Conservation (phyloP, 805 yeast species). For the Candida endomychidarum region DNA sequence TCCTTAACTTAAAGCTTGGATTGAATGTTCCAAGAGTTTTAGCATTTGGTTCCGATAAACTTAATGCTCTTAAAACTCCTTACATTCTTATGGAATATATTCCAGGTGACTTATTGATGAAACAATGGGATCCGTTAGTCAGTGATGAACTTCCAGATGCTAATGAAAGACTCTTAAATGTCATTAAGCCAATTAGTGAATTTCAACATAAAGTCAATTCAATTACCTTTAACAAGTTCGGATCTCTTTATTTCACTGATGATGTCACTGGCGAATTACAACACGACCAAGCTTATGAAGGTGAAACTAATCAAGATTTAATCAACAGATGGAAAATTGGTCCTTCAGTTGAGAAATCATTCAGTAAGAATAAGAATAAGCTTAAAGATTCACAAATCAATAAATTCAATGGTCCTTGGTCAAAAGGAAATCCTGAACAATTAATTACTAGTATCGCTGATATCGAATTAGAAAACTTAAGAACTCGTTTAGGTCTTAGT, state of each 20-base stretch:
- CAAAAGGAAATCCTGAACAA: slow-evolving; percentile 53
- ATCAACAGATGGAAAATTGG: slow-evolving; percentile 84
- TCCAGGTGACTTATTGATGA: slow-evolving; percentile 83
- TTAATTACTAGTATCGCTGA: slow-evolving; percentile 63
- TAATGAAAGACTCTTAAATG: slow-evolving; percentile 52
- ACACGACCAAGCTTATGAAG: slow-evolving; percentile 48
- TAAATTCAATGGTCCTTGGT: slow-evolving; percentile 77
- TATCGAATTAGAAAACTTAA: slow-evolving; percentile 63
- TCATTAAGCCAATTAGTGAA: slow-evolving; percentile 72
- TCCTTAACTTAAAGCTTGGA: slow-evolving; percentile 61
- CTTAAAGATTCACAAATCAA: slow-evolving; percentile 51
- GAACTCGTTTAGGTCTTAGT: slow-evolving; percentile 51
- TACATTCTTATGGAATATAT: slow-evolving; percentile 79
- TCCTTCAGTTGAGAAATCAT: slow-evolving; percentile 78
- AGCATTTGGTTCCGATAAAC: slow-evolving; percentile 59
- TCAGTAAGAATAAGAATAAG: slow-evolving; percentile 64
- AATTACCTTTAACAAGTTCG: slow-evolving; percentile 67
- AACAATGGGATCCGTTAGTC: slow-evolving; percentile 82
- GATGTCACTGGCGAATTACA: slow-evolving; percentile 56
- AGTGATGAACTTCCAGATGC: slow-evolving; percentile 51
- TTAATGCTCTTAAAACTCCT: slow-evolving; percentile 69
- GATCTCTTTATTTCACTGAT: slow-evolving; percentile 76
- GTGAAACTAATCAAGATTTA: slow-evolving; percentile 53
- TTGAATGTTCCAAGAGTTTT: slow-evolving; percentile 72
- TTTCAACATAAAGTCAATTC: slow-evolving; percentile 56